A percentile compares a stretch with the other conserved stretches of the same genome.
phyloP scores from a whole-genome alignment of 257 asterid genomes.

The Marsdenia floribunda region DNA sequence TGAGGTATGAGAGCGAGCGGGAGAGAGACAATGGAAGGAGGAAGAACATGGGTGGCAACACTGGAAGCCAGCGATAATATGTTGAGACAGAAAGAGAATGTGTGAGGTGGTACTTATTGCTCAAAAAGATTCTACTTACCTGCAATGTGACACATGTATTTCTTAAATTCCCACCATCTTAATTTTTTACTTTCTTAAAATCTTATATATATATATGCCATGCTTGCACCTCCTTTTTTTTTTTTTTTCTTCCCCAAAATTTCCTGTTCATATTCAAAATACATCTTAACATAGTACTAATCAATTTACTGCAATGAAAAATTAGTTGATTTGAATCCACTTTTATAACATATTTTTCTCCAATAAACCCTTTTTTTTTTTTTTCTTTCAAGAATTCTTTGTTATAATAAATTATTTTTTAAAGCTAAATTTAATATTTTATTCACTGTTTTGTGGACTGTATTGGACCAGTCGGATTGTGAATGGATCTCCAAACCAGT shows the following conservation, averaged over 20 bases:
- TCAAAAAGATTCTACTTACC: slow-evolving; percentile 32
- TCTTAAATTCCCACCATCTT: slow-evolving; percentile 2
- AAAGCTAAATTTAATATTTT: too few species aligned
- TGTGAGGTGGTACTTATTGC: slow-evolving; percentile 45
- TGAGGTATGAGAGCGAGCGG: background rate
- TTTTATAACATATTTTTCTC: too few species aligned
- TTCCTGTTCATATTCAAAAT: too few species aligned
- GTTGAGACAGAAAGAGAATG: slow-evolving; percentile 31
- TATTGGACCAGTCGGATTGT: too few species aligned
- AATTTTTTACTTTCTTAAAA: background rate
- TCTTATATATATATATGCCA: background rate
- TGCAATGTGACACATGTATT: slow-evolving; percentile 29
- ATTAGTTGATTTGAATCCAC: too few species aligned
- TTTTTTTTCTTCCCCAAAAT: background rate
- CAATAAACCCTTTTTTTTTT: too few species aligned
- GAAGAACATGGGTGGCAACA: slow-evolving; percentile 54
- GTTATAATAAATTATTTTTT: too few species aligned
- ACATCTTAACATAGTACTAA: too few species aligned
- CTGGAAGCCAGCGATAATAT: slow-evolving; percentile 71
- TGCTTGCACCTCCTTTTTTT: background rate
- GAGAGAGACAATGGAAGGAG: slow-evolving; percentile 15
- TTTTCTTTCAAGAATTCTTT: too few species aligned
- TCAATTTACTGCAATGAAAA: too few species aligned
- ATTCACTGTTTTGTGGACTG: too few species aligned
- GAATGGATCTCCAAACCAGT: too few species aligned